Evolutionary conservation across 768 basidiomycete genomes (phyloP), one percentile per base, ranked within the genome.

Genomic region (Pholiota microspora): DNA sequence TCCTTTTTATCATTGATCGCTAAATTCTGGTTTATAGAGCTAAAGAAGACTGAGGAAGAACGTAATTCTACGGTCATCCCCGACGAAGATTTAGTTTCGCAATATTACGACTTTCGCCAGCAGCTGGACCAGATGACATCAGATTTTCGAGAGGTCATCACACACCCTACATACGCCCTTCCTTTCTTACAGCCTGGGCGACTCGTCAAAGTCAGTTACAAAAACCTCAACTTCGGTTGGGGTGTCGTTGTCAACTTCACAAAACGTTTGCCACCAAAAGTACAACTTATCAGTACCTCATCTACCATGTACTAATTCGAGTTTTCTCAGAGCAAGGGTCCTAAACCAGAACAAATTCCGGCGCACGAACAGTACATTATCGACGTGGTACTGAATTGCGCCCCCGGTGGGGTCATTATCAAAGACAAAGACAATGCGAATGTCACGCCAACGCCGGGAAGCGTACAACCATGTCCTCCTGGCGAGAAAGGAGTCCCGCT

Each of bases 171-270:
- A 2, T 98, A 98, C 71, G 83, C 88, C n/a, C 70, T 98, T 23
- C 94, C 95, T 0, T 98, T 98, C 80, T 77, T 99, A 9, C 89
- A 97, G 64, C 78, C 86, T 18, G 97, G 97, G 27, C 86, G 97
- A 3, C 77, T 98, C n/a, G 90, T 98, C 45, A 90, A 89, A 64
- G 81, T 99, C 62, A 89, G 89, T 66, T 81, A 97, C 67, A 83
- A 87, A 58, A 86, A 89, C 34, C 73, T 86, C 12, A 90, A 99
- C 70, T 98, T 96, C 69, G 96, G 96, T 8, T 98, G 97, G 97
- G 96, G 96, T 34, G 83, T 94, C 38, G 83, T 98, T 49, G 81
- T 98, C 65, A 95, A 94, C 67, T 98, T 86, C 64, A 87, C 91
- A 67, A 97, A 97, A 70, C 84, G 94, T 0, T 61, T 86, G 18